Base-by-base conservation (phyloP, 2,329 filamentous ascomycete species). In the Cryphonectria nitschkei region DNA sequence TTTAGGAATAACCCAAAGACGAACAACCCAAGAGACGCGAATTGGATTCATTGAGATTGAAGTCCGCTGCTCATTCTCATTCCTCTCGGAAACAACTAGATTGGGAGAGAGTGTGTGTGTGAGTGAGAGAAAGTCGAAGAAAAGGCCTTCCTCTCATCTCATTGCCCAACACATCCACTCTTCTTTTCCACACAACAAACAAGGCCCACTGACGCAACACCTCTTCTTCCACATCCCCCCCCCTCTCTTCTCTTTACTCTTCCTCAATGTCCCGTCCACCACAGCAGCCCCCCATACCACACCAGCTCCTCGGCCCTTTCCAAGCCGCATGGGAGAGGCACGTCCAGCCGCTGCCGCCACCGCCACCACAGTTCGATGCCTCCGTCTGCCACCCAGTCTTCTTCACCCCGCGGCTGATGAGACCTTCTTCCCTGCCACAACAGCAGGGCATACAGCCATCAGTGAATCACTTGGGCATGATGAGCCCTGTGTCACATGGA, bases 381-480 rank as follows among this genome's bases (percentile, higher is more conserved):
- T 43, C 92, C 1, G 84, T 84, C 54, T 82, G 88, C 37, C 92
- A 95, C 74, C 92, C 92, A 0, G 92, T 93, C 1, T 95, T 95
- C 81, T 94, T 94, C 81, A 92, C 91, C 0, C 83, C 88, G 41
- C 84, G 85, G 67, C 81, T 93, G 66, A 86, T 86, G 70, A 87
- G 85, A 75, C 84, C 86, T 3, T 29, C 86, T 3, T 29, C 61
- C 22, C 37, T 16, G 37, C 41, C n/a, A 3, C 58, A 62, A 4
- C 58, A 32, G 16, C 32, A 60, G 13, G 34, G 41, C 34, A 29
- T 34, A 62, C 67, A 9, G 34, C 29, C 56, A 29, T 22, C 46
- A 3, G 14, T 76, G 74, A 13, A 64, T 22, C 62, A 58, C n/a
- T 34, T 39, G 19, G 41, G 65, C 22, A 68, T 67, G 37, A 68